Evolutionary conservation across 306 rosid species (phyloP).

Genomic region (Cucumis sativus): Cucumber_9930_V3 NC_026655.2:6946001-6946500

Average conservation of each 20-base stretch:
- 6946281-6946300: too few species aligned
- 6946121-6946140: slow-evolving; percentile 73
- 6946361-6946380: neutral
- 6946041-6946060: slow-evolving; percentile 62
- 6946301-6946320: neutral
- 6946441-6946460: slow-evolving; percentile 59
- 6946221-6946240: too few species aligned
- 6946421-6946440: neutral
- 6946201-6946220: neutral
- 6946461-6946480: slow-evolving; percentile 92
- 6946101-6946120: slow-evolving; percentile 85
- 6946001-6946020: slow-evolving; percentile 12
- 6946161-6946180: neutral
- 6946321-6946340: neutral
- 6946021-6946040: slow-evolving; percentile 33
- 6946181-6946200: neutral
- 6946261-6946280: neutral
- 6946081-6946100: slow-evolving; percentile 95
- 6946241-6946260: too few species aligned
- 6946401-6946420: neutral
- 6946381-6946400: too few species aligned
- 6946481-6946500: slow-evolving; percentile 82
- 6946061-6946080: slow-evolving; percentile 78
- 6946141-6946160: slow-evolving; percentile 27
- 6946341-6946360: neutral